Conservation (phyloP, 2,329 filamentous ascomycete species). For the Capronia epimyces region DNA sequence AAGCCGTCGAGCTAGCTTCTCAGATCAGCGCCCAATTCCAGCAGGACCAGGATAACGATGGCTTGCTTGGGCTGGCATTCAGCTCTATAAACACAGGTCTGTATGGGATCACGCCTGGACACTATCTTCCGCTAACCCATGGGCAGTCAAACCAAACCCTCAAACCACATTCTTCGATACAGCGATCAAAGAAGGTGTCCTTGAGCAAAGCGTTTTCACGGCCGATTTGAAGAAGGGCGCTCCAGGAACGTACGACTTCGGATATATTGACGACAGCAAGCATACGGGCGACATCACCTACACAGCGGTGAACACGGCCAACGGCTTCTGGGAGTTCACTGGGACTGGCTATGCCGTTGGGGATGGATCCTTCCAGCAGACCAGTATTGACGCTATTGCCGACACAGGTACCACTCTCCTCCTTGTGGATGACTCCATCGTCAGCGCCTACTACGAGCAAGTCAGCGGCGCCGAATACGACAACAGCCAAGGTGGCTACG, state of each 20-base stretch:
- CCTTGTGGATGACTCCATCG: slow-evolving; percentile 51
- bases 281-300: slow-evolving; percentile 57
- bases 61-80: slow-evolving; percentile 57
- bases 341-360: slow-evolving; percentile 54
- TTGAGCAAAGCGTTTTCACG: slow-evolving; percentile 51
- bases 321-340: slow-evolving; percentile 61
- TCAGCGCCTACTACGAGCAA: slow-evolving; percentile 55
- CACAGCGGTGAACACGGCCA: slow-evolving; percentile 47
- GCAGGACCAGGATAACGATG: slow-evolving; percentile 51
- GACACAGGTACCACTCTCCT: slow-evolving; percentile 68
- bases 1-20: slow-evolving; percentile 62
- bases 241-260: slow-evolving; percentile 53
- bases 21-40: slow-evolving; percentile 52
- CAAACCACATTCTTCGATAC: slow-evolving; percentile 59
- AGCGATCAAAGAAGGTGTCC: slow-evolving; percentile 43
- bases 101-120: not conserved
- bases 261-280: slow-evolving; percentile 54
- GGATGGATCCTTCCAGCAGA: slow-evolving; percentile 35
- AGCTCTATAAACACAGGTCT: slow-evolving; percentile 52
- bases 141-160: slow-evolving; percentile 40
- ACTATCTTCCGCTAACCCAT: not conserved
- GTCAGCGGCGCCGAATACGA: slow-evolving; percentile 45
- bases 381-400: slow-evolving; percentile 53
- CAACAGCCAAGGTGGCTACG: slow-evolving; percentile 24
- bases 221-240: slow-evolving; percentile 50